Conservation (phyloP, 129 eudicot genomes). For the Arctium lappa region DNA sequence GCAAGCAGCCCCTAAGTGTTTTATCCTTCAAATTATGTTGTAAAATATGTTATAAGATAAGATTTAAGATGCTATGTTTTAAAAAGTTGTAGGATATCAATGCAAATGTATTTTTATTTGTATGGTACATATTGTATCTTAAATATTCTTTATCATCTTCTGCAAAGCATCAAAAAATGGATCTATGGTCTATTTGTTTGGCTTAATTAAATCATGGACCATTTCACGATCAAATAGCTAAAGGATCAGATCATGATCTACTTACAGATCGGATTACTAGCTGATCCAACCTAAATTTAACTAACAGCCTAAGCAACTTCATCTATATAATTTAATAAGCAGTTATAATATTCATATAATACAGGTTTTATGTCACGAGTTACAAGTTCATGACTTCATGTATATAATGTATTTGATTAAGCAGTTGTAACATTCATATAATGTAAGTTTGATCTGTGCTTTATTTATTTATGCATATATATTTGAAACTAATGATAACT, state of each 20-base stretch:
- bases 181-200: not conserved
- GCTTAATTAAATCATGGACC: not conserved
- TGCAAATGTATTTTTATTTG: not conserved
- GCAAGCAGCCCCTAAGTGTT: not conserved
- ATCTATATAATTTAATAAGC: not conserved
- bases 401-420: no score
- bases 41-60: not conserved
- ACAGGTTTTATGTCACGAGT: not conserved
- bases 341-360: not conserved
- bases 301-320: not conserved
- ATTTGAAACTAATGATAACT: no score
- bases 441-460: no score
- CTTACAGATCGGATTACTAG: not conserved
- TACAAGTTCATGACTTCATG: not conserved
- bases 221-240: not conserved
- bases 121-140: not conserved
- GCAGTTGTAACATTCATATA: not conserved
- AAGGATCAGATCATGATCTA: not conserved
- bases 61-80: slow-evolving; percentile 5
- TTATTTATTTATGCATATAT: no score
- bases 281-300: not conserved
- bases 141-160: not conserved
- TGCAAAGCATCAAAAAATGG: not conserved
- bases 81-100: not conserved
- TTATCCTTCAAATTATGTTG: not conserved